Evolutionary conservation across 2,329 filamentous ascomycete genomes (phyloP).

Genomic region (Aspergillus ochraceoroseus): DNA sequence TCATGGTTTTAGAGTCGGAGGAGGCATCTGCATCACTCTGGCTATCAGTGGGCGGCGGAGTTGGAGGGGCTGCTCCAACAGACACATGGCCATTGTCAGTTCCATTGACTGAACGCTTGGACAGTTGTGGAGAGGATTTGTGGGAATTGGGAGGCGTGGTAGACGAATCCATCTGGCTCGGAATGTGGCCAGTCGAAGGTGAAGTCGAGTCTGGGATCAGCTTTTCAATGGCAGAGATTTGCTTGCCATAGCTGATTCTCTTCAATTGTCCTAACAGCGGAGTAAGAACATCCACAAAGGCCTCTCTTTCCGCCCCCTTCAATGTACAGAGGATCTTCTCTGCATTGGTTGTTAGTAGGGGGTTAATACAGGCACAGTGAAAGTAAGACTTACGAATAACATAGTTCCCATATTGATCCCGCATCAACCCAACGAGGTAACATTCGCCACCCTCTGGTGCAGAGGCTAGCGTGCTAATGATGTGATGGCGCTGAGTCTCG

Average conservation of each 20-base stretch:
- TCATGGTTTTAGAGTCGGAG: slow-evolving; percentile 36
- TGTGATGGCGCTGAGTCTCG: slow-evolving; percentile 62
- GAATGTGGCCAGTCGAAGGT: slow-evolving; percentile 22
- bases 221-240: slow-evolving; percentile 61
- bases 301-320: slow-evolving; percentile 55
- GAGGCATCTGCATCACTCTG: slow-evolving; percentile 55
- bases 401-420: slow-evolving; percentile 91
- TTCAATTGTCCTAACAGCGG: slow-evolving; percentile 59
- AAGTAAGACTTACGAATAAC: slow-evolving; percentile 94
- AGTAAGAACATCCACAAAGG: slow-evolving; percentile 60
- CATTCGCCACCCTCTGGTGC: slow-evolving; percentile 61
- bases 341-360: slow-evolving; percentile 41
- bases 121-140: slow-evolving; percentile 38
- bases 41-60: slow-evolving; percentile 62
- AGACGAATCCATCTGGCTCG: slow-evolving; percentile 32
- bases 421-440: slow-evolving; percentile 72
- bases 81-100: slow-evolving; percentile 44
- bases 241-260: slow-evolving; percentile 61
- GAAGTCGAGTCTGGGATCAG: slow-evolving; percentile 44
- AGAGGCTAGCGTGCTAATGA: slow-evolving; percentile 60
- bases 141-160: slow-evolving; percentile 40
- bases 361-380: no score
- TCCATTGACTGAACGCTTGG: slow-evolving; percentile 31
- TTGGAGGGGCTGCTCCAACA: slow-evolving; percentile 57
- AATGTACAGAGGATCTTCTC: slow-evolving; percentile 72